Percentiles rank a stretch among this genome's conserved stretches.
phyloP scores from a whole-genome alignment of 2,329 filamentous ascomycete species.

The Blastomyces parvus region DNA sequence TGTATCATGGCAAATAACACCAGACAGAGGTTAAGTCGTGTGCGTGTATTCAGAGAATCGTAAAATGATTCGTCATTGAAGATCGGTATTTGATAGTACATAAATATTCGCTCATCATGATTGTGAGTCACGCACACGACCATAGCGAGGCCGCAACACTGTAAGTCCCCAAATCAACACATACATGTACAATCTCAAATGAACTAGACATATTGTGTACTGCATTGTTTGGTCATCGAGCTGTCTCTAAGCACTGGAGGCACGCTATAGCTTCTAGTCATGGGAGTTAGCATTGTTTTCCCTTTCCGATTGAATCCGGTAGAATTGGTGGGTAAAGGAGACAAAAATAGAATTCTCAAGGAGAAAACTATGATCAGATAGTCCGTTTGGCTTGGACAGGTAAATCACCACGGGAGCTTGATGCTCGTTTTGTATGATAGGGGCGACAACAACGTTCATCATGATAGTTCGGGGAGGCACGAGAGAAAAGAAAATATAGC shows the following conservation, averaged over 20 bases:
- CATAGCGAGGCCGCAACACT: background rate
- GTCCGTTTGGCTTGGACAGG: conserved; percentile 55
- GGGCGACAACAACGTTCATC: conserved; percentile 55
- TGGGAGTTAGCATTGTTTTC: background rate
- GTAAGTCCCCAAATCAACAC: background rate
- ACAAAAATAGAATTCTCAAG: background rate
- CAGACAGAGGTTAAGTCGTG: background rate
- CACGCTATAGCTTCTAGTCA: background rate
- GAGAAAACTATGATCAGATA: conserved; percentile 36
- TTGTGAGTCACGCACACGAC: conserved; percentile 10
- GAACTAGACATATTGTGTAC: background rate
- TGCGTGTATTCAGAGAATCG: conserved; percentile 24
- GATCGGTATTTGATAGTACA: conserved; percentile 45
- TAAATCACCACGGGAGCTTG: conserved; percentile 45
- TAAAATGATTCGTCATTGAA: conserved; percentile 38
- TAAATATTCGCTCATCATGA: conserved; percentile 35
- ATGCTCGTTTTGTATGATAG: conserved; percentile 42
- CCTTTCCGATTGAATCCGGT: conserved; percentile 6
- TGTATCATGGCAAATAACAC: background rate
- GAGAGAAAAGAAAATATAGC: conserved; percentile 10
- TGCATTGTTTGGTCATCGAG: background rate
- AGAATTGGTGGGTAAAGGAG: background rate
- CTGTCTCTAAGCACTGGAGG: background rate
- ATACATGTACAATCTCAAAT: conserved; percentile 1
- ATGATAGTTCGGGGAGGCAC: conserved; percentile 25